Conservation (phyloP, 768 basidiomycete species). For the Phylloporus scabripes region DNA sequence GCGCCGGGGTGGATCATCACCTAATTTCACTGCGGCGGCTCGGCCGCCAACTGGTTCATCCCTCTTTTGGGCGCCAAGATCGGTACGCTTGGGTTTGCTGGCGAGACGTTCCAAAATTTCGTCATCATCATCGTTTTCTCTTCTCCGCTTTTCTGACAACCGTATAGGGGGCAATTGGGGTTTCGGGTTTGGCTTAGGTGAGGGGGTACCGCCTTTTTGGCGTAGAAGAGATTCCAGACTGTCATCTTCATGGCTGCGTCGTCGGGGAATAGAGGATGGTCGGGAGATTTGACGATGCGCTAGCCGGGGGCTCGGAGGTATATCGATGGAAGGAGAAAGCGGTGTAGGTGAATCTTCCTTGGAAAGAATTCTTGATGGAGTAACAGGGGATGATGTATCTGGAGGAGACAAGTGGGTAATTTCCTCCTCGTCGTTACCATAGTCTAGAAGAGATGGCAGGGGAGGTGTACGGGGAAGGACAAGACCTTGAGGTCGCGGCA, state of each 20-base stretch:
- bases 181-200: slow-evolving; percentile 32
- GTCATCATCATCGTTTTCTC: slow-evolving; percentile 68
- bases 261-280: slow-evolving; percentile 42
- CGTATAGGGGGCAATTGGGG: slow-evolving; percentile 41
- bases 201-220: slow-evolving; percentile 31
- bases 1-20: slow-evolving; percentile 53
- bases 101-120: slow-evolving; percentile 58
- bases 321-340: slow-evolving; percentile 31
- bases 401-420: slow-evolving; percentile 15
- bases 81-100: slow-evolving; percentile 51
- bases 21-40: slow-evolving; percentile 25
- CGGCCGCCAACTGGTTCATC: slow-evolving; percentile 20
- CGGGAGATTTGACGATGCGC: slow-evolving; percentile 34
- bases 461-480: slow-evolving; percentile 45
- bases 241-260: slow-evolving; percentile 43
- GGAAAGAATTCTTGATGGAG: slow-evolving; percentile 10
- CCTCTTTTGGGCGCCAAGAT: slow-evolving; percentile 45
- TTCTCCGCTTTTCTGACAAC: slow-evolving; percentile 63
- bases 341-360: slow-evolving; percentile 21
- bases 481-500: slow-evolving; percentile 39
- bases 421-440: slow-evolving; percentile 60
- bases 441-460: slow-evolving; percentile 65
- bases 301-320: slow-evolving; percentile 36
- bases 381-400: slow-evolving; percentile 7
- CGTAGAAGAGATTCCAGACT: slow-evolving; percentile 52